Evolutionary conservation across 2,329 filamentous ascomycete species (phyloP).

Genomic region (Ramichloridium luteum): DNA sequence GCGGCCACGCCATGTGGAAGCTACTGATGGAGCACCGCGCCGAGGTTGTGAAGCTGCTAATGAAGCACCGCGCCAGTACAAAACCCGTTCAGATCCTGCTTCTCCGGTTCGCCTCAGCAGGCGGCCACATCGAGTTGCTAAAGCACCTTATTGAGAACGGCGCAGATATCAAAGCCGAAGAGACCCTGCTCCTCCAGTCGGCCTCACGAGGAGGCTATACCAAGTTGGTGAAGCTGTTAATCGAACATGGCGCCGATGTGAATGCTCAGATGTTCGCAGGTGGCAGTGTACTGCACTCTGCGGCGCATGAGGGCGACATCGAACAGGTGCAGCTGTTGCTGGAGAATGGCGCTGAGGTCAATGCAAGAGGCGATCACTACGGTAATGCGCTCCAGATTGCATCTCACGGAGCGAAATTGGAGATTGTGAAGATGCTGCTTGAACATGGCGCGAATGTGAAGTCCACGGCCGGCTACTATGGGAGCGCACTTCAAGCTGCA

Average conservation of each 20-base stretch:
- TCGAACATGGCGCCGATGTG: slow-evolving; percentile 14
- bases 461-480: slow-evolving; percentile 13
- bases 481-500: slow-evolving; percentile 16
- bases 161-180: neutral
- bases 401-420: slow-evolving; percentile 1
- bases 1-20: too few relatives aligned
- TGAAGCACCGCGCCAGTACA: neutral
- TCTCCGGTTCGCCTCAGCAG: neutral
- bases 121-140: neutral
- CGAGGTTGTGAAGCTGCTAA: neutral
- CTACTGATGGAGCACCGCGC: neutral
- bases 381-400: slow-evolving; percentile 5
- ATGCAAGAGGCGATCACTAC: slow-evolving; percentile 3
- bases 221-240: slow-evolving; percentile 10
- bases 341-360: slow-evolving; percentile 13
- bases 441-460: slow-evolving; percentile 14
- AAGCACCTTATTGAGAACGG: neutral
- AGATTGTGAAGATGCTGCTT: slow-evolving; percentile 12
- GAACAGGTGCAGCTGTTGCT: slow-evolving; percentile 12
- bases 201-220: slow-evolving; percentile 3
- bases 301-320: slow-evolving; percentile 1
- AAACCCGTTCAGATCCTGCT: neutral
- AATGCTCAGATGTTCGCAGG: slow-evolving; percentile 4
- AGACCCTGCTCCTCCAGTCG: neutral
- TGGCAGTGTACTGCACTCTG: neutral